These are phyloP conservation scores for Arachnomyces sp. DNA, from an alignment of 2,329 filamentous ascomycete genomes.

Conservation along the genomic window DNA sequence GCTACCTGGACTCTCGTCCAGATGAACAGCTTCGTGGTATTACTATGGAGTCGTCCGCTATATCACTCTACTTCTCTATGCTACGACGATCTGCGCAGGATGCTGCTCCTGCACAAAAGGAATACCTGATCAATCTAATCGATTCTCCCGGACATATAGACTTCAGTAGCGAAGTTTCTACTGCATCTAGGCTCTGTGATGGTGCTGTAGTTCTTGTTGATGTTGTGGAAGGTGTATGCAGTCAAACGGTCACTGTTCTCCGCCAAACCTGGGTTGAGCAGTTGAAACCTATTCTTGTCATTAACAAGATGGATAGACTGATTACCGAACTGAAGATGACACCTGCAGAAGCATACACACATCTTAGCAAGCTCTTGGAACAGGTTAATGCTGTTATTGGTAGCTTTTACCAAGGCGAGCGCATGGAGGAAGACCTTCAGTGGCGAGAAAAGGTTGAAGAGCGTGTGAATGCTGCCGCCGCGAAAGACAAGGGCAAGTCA, in stretches of 20 bases:
- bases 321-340: slow-evolving; percentile 93
- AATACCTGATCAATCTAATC: slow-evolving; percentile 95
- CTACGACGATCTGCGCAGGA: slow-evolving; percentile 65
- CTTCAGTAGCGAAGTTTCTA: slow-evolving; percentile 97
- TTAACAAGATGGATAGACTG: slow-evolving; percentile 97
- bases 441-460: slow-evolving; percentile 94
- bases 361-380: slow-evolving; percentile 81
- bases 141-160: slow-evolving; percentile 98
- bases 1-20: slow-evolving; percentile 90
- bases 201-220: slow-evolving; percentile 92
- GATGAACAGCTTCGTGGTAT: slow-evolving; percentile 95
- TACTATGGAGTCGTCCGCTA: slow-evolving; percentile 99
- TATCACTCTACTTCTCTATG: slow-evolving; percentile 93
- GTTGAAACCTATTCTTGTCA: slow-evolving; percentile 84
- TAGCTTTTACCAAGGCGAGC: slow-evolving; percentile 94
- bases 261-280: slow-evolving; percentile 94
- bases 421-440: slow-evolving; percentile 96
- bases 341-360: slow-evolving; percentile 77
- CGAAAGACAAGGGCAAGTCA: slow-evolving; percentile 48
- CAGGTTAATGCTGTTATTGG: slow-evolving; percentile 96
- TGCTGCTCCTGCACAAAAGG: slow-evolving; percentile 63
- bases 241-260: slow-evolving; percentile 93
- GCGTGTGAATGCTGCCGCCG: slow-evolving; percentile 63
- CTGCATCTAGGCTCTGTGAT: slow-evolving; percentile 87
- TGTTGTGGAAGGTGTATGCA: slow-evolving; percentile 95